Evolutionary conservation across 2,329 filamentous ascomycete species (phyloP).

Genomic region (Mollisia scopiformis): DNA sequence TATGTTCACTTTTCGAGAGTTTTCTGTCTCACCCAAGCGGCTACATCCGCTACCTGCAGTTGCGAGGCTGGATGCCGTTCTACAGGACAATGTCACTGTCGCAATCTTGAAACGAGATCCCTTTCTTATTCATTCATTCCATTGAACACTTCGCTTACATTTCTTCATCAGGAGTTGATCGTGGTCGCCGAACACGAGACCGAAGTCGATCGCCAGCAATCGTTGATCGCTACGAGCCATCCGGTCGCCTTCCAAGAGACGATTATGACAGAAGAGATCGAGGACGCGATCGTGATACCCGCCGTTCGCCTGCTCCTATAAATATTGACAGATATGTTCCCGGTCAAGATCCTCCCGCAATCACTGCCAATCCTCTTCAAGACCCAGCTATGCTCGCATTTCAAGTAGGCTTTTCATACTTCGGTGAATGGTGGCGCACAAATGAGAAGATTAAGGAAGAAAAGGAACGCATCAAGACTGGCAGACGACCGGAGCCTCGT

Average conservation of each 20-base stretch:
- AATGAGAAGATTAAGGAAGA: slow-evolving; percentile 85
- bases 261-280: slow-evolving; percentile 58
- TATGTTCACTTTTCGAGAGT: slow-evolving; percentile 46
- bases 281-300: slow-evolving; percentile 62
- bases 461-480: slow-evolving; percentile 71
- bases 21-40: slow-evolving; percentile 4
- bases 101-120: neutral
- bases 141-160: slow-evolving; percentile 22
- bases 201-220: slow-evolving; percentile 71
- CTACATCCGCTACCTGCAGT: slow-evolving; percentile 14
- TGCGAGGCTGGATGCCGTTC: slow-evolving; percentile 9
- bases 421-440: slow-evolving; percentile 83
- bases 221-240: slow-evolving; percentile 78
- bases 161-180: slow-evolving; percentile 54
- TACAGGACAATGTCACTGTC: neutral
- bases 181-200: slow-evolving; percentile 54
- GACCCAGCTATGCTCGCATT: slow-evolving; percentile 76
- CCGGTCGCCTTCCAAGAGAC: slow-evolving; percentile 61
- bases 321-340: slow-evolving; percentile 87
- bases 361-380: slow-evolving; percentile 66
- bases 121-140: neutral
- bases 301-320: slow-evolving; percentile 62
- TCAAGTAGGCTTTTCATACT: slow-evolving; percentile 85
- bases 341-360: slow-evolving; percentile 63
- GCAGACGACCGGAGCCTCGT: slow-evolving; percentile 68